Percentiles rank a stretch among this genome's conserved stretches.
Evolutionary conservation across 2,329 filamentous ascomycete genomes (phyloP).

Genomic region (Colletotrichum sp.): DNA sequence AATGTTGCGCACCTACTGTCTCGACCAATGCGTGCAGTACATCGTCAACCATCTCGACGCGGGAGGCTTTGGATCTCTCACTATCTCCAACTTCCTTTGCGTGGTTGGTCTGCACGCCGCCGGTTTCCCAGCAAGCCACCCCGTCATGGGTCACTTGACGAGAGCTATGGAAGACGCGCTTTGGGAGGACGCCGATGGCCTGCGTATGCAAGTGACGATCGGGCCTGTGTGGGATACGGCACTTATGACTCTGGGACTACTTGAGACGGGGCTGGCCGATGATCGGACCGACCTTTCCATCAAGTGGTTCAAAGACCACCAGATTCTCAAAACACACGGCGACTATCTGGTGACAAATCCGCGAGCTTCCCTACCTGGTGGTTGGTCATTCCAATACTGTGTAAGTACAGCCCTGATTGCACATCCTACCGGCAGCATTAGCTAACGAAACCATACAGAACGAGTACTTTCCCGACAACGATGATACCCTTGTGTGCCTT

Average conservation of each 20-base stretch:
- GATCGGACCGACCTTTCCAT: neutral
- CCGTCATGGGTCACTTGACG: neutral
- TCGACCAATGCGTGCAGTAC: neutral
- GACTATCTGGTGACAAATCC: neutral
- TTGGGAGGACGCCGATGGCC: neutral
- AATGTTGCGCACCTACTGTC: neutral
- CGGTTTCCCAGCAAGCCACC: neutral
- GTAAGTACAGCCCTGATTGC: neutral
- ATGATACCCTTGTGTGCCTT: neutral
- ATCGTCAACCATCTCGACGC: neutral
- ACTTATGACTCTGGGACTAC: neutral
- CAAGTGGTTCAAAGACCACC: slow-evolving; percentile 2
- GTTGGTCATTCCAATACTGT: slow-evolving; percentile 2
- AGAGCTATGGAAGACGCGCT: neutral
- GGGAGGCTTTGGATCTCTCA: neutral
- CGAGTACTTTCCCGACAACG: slow-evolving; percentile 5
- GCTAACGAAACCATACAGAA: neutral
- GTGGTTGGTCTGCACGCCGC: neutral
- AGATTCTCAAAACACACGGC: neutral
- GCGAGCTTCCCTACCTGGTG: neutral
- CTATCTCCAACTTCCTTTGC: neutral
- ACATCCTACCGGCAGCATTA: neutral
- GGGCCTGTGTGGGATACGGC: slow-evolving; percentile 1
- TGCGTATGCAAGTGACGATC: neutral
- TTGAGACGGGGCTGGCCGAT: neutral